Evolutionary conservation across 1,284 basidiomycete species (phyloP).

Genomic region (Mrakiaceae sp.): DNA sequence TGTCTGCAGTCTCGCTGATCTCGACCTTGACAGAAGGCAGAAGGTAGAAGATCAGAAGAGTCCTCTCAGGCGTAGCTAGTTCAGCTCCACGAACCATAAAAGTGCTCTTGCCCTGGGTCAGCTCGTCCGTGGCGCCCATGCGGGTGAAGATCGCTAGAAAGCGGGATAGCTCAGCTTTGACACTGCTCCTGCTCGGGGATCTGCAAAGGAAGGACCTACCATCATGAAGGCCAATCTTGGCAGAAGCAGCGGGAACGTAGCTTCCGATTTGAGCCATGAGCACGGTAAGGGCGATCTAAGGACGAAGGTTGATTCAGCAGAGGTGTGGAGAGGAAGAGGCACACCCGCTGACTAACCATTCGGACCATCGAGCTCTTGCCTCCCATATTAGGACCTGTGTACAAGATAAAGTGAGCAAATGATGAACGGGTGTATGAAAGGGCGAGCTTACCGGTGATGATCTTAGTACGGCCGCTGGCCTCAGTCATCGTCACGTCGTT

Average conservation of each 20-base stretch:
- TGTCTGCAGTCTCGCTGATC: constrained; percentile 85
- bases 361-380: constrained; percentile 29
- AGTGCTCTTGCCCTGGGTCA: constrained; percentile 72
- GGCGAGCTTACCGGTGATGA: constrained; percentile 52
- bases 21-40: constrained; percentile 53
- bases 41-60: background rate
- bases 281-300: constrained; percentile 28
- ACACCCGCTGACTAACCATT: constrained; percentile 23
- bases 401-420: too few species aligned
- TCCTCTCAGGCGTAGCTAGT: too few species aligned
- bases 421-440: too few species aligned
- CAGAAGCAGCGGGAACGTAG: constrained; percentile 53
- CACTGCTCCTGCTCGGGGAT: background rate
- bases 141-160: constrained; percentile 19
- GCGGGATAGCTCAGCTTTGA: background rate
- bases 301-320: background rate
- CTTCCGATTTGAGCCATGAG: constrained; percentile 44
- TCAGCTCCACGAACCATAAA: constrained; percentile 20
- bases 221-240: constrained; percentile 66
- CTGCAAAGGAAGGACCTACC: constrained; percentile 54
- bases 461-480: constrained; percentile 45
- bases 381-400: constrained; percentile 39
- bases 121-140: constrained; percentile 51
- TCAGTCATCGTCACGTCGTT: constrained; percentile 22
- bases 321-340: constrained; percentile 14